Percentiles rank a stretch among this genome's conserved stretches.
Conservation (phyloP, 2,329 filamentous ascomycete species). For the Monilinia laxa region DNA sequence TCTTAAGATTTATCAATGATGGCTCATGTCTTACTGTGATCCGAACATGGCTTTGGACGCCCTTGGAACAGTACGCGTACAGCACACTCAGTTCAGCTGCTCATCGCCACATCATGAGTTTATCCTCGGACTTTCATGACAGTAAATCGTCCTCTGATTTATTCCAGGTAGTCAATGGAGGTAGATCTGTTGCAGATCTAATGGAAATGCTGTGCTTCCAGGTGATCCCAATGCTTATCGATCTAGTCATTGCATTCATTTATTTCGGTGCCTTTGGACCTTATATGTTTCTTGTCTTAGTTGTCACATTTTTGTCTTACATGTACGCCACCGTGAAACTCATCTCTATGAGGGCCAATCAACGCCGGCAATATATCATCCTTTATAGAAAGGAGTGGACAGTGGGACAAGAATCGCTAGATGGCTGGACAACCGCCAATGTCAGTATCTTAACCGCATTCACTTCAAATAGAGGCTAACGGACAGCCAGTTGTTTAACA, state of each 20-base stretch:
- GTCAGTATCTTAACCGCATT: slow-evolving; percentile 32
- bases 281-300: slow-evolving; percentile 55
- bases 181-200: slow-evolving; percentile 57
- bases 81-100: slow-evolving; percentile 58
- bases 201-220: slow-evolving; percentile 60
- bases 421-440: slow-evolving; percentile 44
- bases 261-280: slow-evolving; percentile 60
- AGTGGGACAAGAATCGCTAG: slow-evolving; percentile 43
- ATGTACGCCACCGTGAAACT: slow-evolving; percentile 49
- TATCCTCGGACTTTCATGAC: slow-evolving; percentile 70
- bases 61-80: slow-evolving; percentile 58
- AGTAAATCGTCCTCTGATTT: slow-evolving; percentile 64
- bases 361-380: slow-evolving; percentile 41
- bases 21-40: slow-evolving; percentile 52
- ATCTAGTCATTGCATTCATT: slow-evolving; percentile 59
- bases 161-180: slow-evolving; percentile 64
- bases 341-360: slow-evolving; percentile 38
- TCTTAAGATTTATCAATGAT: slow-evolving; percentile 50
- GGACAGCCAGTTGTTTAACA: slow-evolving; percentile 50
- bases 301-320: slow-evolving; percentile 50
- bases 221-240: slow-evolving; percentile 60
- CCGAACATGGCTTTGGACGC: slow-evolving; percentile 52
- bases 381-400: slow-evolving; percentile 41
- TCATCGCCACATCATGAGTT: slow-evolving; percentile 66
- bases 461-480: slow-evolving; percentile 15